These are phyloP conservation scores for Coemansia sp. DNA, from an alignment of 192 early-diverging fungal species.

Conservation along the genomic window DNA sequence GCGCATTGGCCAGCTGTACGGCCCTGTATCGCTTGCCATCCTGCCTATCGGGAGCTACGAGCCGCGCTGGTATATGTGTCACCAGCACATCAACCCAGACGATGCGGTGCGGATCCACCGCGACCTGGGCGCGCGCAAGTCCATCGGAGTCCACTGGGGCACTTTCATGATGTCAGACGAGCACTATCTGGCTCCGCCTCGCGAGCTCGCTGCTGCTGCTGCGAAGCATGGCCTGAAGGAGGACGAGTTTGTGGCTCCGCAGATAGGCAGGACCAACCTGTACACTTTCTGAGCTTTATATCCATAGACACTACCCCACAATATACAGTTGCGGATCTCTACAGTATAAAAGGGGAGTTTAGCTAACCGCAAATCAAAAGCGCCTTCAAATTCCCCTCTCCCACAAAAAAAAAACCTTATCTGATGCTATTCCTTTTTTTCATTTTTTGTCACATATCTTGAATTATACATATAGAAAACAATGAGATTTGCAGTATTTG, in stretches of 20 bases:
- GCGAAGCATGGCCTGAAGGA: constrained; percentile 22
- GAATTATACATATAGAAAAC: background rate
- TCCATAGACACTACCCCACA: no score
- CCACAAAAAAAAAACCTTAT: background rate
- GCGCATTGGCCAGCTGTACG: constrained; percentile 70
- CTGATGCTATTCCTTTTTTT: background rate
- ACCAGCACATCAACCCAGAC: constrained; percentile 74
- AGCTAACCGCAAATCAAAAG: no score
- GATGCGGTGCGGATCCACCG: constrained; percentile 81
- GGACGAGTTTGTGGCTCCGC: constrained; percentile 35
- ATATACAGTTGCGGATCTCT: no score
- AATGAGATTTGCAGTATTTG: constrained; percentile 45
- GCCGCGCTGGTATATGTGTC: constrained; percentile 73
- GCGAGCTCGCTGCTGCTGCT: constrained; percentile 56
- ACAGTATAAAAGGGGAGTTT: no score
- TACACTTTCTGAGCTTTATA: constrained; percentile 6
- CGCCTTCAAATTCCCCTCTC: no score
- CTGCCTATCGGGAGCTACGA: constrained; percentile 86
- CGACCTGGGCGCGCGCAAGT: constrained; percentile 63
- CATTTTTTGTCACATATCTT: background rate
- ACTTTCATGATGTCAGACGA: constrained; percentile 81
- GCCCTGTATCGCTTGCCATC: constrained; percentile 69
- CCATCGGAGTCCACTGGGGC: constrained; percentile 86
- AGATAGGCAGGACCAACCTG: constrained; percentile 37
- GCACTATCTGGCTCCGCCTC: constrained; percentile 66